Evolutionary conservation across 2,329 filamentous ascomycete species (phyloP).

Genomic region (Fragosphaeria purpurea): DNA sequence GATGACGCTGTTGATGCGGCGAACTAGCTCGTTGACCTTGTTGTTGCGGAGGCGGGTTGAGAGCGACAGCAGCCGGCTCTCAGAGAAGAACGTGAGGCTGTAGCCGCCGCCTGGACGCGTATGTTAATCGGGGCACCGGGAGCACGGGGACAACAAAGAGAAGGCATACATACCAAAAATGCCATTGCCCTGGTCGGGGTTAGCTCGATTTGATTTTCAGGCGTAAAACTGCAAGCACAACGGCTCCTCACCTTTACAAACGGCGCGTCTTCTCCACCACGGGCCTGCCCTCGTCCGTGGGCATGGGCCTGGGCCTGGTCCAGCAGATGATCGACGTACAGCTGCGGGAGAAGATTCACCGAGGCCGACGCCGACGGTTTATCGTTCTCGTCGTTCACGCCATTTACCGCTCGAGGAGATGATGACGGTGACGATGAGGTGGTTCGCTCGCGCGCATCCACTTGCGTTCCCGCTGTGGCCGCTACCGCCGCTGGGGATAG

Average conservation of each 20-base stretch:
- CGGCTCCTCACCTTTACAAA: conserved; percentile 17
- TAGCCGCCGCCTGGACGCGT: conserved; percentile 15
- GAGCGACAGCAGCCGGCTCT: conserved; percentile 21
- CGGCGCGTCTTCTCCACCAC: conserved; percentile 10
- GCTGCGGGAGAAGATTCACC: conserved; percentile 11
- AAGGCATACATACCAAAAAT: conserved; percentile 15
- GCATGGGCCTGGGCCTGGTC: conserved; percentile 6
- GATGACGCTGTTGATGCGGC: conserved; percentile 19
- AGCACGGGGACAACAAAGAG: too few relatives aligned
- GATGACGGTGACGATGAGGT: background rate
- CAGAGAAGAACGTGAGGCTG: conserved; percentile 20
- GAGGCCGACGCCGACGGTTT: background rate
- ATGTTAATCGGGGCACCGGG: too few relatives aligned
- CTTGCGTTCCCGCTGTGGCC: too few relatives aligned
- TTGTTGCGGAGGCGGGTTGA: conserved; percentile 19
- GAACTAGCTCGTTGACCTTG: conserved; percentile 20
- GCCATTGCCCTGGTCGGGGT: conserved; percentile 16
- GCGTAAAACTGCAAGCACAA: too few relatives aligned
- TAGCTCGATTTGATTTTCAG: background rate
- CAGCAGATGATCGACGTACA: conserved; percentile 20
- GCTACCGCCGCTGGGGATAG: too few relatives aligned
- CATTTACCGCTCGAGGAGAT: too few relatives aligned
- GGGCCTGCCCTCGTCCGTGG: background rate
- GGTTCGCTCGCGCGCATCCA: background rate
- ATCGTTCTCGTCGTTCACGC: too few relatives aligned